Conservation (phyloP, 768 basidiomycete species). For the Mycena capillaripes region DNA sequence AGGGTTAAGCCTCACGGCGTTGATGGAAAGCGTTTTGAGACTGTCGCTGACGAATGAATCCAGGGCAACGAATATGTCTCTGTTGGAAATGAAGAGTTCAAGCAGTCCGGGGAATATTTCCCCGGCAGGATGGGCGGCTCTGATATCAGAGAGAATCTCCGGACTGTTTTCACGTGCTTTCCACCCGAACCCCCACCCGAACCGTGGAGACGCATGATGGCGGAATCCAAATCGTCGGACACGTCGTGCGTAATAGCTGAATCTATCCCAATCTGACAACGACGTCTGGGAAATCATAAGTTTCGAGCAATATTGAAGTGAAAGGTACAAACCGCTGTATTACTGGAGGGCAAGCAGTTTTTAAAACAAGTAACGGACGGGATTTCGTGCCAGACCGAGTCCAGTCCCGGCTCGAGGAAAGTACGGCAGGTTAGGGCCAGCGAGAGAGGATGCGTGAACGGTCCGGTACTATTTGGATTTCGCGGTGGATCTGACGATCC, state of each 20-base stretch:
- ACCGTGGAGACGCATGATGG: neutral
- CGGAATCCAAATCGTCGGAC: slow-evolving; percentile 5
- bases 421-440: neutral
- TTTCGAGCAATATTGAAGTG: neutral
- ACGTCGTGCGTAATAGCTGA: neutral
- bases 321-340: neutral
- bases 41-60: neutral
- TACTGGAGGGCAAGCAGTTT: neutral
- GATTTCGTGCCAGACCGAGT: neutral
- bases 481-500: neutral
- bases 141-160: neutral
- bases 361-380: neutral
- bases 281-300: neutral
- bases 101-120: neutral
- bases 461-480: neutral
- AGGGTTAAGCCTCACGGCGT: neutral
- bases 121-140: neutral
- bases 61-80: neutral
- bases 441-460: neutral
- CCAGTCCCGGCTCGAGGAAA: neutral
- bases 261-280: neutral
- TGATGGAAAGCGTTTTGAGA: neutral
- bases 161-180: no score
- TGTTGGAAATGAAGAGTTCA: neutral
- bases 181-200: no score